Conservation (phyloP, 169 alveolate genomes). For the Amoebophrya sp. region DNA sequence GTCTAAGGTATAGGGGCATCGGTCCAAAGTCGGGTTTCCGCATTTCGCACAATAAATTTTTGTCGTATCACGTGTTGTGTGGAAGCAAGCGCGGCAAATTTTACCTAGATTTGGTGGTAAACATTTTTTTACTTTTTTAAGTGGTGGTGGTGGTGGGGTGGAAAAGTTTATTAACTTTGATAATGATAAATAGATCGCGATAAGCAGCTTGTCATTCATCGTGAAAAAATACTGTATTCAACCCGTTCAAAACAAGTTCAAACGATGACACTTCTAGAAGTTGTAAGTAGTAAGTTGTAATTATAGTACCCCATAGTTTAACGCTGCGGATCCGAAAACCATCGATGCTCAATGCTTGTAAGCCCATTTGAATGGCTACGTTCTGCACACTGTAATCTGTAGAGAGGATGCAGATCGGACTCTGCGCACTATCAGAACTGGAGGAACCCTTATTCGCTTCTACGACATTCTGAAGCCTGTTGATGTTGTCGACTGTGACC, state of each 20-base stretch:
- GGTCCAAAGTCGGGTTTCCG: slow-evolving; percentile 66
- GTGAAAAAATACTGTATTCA: no score
- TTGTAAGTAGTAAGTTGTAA: no score
- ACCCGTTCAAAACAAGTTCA: no score
- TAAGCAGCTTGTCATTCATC: no score
- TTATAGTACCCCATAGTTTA: slow-evolving; percentile 52
- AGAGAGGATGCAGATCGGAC: slow-evolving; percentile 56
- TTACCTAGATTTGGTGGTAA: not conserved
- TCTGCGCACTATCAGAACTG: slow-evolving; percentile 33
- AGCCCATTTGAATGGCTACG: slow-evolving; percentile 65
- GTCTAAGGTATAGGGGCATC: slow-evolving; percentile 58
- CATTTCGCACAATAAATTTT: slow-evolving; percentile 65
- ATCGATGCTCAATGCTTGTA: slow-evolving; percentile 52
- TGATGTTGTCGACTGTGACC: slow-evolving; percentile 64
- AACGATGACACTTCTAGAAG: no score
- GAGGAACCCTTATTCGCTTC: not conserved
- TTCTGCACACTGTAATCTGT: slow-evolving; percentile 70
- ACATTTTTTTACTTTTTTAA: not conserved
- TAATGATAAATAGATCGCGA: no score
- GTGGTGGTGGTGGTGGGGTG: not conserved
- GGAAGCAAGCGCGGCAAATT: slow-evolving; percentile 62
- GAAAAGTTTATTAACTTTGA: not conserved
- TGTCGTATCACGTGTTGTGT: slow-evolving; percentile 52
- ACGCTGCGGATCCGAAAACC: slow-evolving; percentile 45
- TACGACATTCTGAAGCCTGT: slow-evolving; percentile 29